Percentiles rank a stretch among this genome's conserved stretches.
phyloP scores from a whole-genome alignment of 2,329 filamentous ascomycete species.

The Bretziella fagacearum region DNA sequence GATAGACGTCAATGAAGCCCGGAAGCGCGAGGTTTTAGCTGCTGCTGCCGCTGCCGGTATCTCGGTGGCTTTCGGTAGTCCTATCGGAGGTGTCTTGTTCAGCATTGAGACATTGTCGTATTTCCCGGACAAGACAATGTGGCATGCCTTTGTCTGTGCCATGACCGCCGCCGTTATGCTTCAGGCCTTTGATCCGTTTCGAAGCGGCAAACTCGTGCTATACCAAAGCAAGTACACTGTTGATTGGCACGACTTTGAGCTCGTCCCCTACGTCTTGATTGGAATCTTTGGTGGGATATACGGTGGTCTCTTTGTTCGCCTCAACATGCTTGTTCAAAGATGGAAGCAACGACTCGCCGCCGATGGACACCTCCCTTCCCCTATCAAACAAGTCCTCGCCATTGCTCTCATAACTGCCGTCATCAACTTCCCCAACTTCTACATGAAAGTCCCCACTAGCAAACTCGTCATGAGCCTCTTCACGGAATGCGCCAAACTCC shows the following conservation, averaged over 20 bases:
- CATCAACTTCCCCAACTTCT: slow-evolving; percentile 89
- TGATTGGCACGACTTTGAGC: slow-evolving; percentile 87
- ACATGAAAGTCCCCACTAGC: slow-evolving; percentile 84
- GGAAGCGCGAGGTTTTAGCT: slow-evolving; percentile 83
- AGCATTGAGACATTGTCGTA: slow-evolving; percentile 94
- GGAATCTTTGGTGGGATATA: slow-evolving; percentile 87
- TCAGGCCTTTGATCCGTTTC: slow-evolving; percentile 84
- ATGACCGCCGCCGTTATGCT: slow-evolving; percentile 96
- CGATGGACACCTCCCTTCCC: slow-evolving; percentile 46
- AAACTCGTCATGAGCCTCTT: slow-evolving; percentile 88
- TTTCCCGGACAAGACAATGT: slow-evolving; percentile 98
- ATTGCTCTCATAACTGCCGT: slow-evolving; percentile 69
- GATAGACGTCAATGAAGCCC: slow-evolving; percentile 78
- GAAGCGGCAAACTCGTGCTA: slow-evolving; percentile 84
- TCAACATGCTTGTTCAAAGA: slow-evolving; percentile 72
- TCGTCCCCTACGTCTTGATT: slow-evolving; percentile 71
- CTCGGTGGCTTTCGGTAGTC: slow-evolving; percentile 83
- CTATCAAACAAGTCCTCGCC: slow-evolving; percentile 62
- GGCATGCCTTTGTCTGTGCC: slow-evolving; percentile 97
- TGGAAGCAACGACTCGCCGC: slow-evolving; percentile 48
- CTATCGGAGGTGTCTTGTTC: slow-evolving; percentile 87
- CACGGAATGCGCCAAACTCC: slow-evolving; percentile 66
- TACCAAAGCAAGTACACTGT: slow-evolving; percentile 90
- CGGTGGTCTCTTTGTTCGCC: slow-evolving; percentile 82
- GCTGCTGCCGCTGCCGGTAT: slow-evolving; percentile 85